Percentiles rank a stretch among this genome's conserved stretches.
These are phyloP conservation scores for Pseudogymnoascus sp. DNA, from an alignment of 2,329 filamentous ascomycete species.

Conservation along the genomic window DNA sequence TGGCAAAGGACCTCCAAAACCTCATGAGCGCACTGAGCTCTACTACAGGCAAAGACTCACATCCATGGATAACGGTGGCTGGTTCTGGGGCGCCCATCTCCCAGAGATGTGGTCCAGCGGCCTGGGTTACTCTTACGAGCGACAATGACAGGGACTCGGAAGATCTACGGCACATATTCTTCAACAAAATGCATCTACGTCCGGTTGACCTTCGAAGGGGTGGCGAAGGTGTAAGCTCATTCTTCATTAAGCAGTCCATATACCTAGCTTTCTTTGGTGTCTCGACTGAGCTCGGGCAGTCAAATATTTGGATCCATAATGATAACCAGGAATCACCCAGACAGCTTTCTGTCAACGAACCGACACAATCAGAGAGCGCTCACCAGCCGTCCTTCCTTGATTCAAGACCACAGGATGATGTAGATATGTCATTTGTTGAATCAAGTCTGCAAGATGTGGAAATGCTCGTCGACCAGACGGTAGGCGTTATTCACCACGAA, in stretches of 20 bases:
- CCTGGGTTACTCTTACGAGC: too few species aligned
- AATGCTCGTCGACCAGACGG: too few species aligned
- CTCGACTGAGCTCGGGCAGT: not conserved
- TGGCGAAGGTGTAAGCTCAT: constrained; percentile 16
- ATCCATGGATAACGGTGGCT: constrained; percentile 12
- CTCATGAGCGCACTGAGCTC: not conserved
- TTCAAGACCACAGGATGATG: too few species aligned
- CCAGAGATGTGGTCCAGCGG: constrained; percentile 7
- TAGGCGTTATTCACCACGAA: too few species aligned
- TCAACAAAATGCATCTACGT: constrained; percentile 14
- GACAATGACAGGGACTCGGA: constrained; percentile 11
- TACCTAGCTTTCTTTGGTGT: constrained; percentile 14
- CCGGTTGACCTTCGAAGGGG: constrained; percentile 1
- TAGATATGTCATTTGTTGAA: too few species aligned
- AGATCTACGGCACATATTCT: constrained; percentile 15
- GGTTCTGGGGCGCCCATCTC: constrained; percentile 10
- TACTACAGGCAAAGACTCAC: not conserved
- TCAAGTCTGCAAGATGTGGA: too few species aligned
- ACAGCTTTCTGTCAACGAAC: not conserved
- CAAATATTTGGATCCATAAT: not conserved
- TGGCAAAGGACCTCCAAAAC: not conserved
- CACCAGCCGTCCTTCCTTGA: too few species aligned
- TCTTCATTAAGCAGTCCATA: constrained; percentile 15
- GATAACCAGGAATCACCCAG: not conserved
- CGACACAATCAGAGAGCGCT: too few species aligned